Base-by-base conservation (phyloP, 345 rosid species). In the Raphanus sativus region DNA sequence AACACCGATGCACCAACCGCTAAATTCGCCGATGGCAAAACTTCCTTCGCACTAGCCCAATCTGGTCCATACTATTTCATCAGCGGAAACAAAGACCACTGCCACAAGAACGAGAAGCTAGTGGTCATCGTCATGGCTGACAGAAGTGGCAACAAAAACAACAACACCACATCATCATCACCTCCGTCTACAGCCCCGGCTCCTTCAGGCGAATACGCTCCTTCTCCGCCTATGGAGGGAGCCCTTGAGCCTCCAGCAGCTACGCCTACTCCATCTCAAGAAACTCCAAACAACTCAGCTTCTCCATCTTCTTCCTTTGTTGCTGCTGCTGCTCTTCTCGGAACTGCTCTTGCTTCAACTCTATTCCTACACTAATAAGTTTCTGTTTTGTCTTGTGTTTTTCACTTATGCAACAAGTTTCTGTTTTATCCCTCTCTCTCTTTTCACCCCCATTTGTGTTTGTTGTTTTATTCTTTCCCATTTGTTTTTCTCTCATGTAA, bases 61-160 rank as follows among this genome's bases (percentile, higher is more conserved):
- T 89, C 92, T 0, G 97, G 98, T 3, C 83, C 91, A 16, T 75
- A 65, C 83, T 80, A 89, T 75, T 93, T 91, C 90, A 89, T 89
- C 67, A 93, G 94, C 34, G 97, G 98, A 56, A 89, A 82, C 80
- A 82, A 81, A 81, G 89, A 87, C 13, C 75, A 86, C 75, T 93
- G 98, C 77, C 65, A 71, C 40, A 91, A 91, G 71, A 84, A 84
- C 30, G 86, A 93, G 83, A 93, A 91, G 83, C 28, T 94, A 9
- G 74, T 42, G 6, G 77, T 88, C 1, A 67, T 86, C 2, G 97
- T 94, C 69, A 69, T 94, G 78, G 93, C 94, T 4, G 88, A 87
- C 50, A 85, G 98, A 74, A 84, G 72, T 79, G 83, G 83, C 79
- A 72, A 58, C 61, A 66, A 81, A 50, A 86, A 58, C 56, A 66